These are phyloP conservation scores for Tolypocladium endophyticum DNA, from an alignment of 2,329 filamentous ascomycete genomes.

Conservation along the genomic window DNA sequence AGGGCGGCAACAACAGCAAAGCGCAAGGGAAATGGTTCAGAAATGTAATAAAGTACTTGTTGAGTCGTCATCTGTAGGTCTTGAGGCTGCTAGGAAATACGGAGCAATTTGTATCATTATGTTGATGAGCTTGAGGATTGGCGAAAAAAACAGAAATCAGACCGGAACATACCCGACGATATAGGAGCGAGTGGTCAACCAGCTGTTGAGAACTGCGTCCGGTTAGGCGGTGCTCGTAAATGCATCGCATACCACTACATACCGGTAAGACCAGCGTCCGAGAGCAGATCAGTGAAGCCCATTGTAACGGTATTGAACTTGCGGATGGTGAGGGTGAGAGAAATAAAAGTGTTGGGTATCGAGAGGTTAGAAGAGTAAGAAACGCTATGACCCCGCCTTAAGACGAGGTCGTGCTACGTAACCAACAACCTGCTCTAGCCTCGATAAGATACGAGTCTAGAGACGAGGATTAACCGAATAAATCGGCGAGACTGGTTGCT, in stretches of 20 bases:
- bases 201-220: conserved; percentile 52
- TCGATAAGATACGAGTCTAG: neutral
- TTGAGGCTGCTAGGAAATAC: neutral
- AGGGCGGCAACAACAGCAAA: neutral
- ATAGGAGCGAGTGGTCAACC: conserved; percentile 64
- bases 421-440: neutral
- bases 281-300: conserved; percentile 57
- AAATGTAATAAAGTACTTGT: neutral
- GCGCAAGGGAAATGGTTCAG: neutral
- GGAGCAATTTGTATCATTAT: neutral
- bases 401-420: neutral
- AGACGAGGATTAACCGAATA: neutral
- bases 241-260: neutral
- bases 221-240: neutral
- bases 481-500: neutral
- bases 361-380: neutral
- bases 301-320: conserved; percentile 28
- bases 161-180: conserved; percentile 57
- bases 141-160: neutral
- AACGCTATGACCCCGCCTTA: neutral
- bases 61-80: neutral
- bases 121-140: neutral
- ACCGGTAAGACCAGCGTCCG: conserved; percentile 43
- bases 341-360: neutral
- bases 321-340: neutral